Conservation (phyloP, 345 rosid species). For the Sonneratia caseolaris region DNA sequence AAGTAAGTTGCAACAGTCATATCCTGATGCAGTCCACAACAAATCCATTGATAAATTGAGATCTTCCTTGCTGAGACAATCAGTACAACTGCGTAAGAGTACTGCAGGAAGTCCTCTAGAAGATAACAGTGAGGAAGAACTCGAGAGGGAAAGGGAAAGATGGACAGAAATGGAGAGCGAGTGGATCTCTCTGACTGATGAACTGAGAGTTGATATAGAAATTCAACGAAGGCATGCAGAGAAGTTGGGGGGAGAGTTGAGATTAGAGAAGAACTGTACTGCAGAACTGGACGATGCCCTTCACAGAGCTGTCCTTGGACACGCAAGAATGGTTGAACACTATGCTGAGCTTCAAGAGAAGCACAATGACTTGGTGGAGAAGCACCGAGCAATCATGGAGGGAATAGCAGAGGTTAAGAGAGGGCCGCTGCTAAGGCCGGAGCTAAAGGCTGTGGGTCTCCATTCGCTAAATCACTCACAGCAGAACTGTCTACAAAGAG, state of each 20-base stretch:
- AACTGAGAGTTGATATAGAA: conserved; percentile 77
- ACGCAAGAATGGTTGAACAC: conserved; percentile 92
- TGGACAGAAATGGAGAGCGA: conserved; percentile 98
- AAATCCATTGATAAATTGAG: conserved; percentile 58
- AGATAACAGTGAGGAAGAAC: conserved; percentile 36
- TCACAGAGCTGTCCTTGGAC: conserved; percentile 73
- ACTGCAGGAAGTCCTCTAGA: conserved; percentile 12
- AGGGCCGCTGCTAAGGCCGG: conserved; percentile 88
- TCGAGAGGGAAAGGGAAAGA: conserved; percentile 64
- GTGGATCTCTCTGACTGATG: conserved; percentile 88
- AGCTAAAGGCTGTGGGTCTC: conserved; percentile 58
- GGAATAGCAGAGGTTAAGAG: conserved; percentile 83
- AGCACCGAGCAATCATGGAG: conserved; percentile 66
- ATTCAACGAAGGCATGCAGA: conserved; percentile 63
- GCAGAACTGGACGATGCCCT: conserved; percentile 91
- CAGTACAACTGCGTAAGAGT: conserved; percentile 54
- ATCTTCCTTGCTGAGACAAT: conserved; percentile 60
- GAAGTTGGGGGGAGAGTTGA: conserved; percentile 56
- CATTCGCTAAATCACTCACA: conserved; percentile 65
- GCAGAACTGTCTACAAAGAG: conserved; percentile 70
- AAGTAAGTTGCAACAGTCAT: conserved; percentile 49
- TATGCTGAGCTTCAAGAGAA: conserved; percentile 87
- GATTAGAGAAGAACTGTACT: conserved; percentile 48
- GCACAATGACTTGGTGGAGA: conserved; percentile 56
- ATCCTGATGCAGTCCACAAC: conserved; percentile 24